These are phyloP conservation scores for Logfia minima DNA, from an alignment of 129 eudicot genomes.

Conservation along the genomic window DNA sequence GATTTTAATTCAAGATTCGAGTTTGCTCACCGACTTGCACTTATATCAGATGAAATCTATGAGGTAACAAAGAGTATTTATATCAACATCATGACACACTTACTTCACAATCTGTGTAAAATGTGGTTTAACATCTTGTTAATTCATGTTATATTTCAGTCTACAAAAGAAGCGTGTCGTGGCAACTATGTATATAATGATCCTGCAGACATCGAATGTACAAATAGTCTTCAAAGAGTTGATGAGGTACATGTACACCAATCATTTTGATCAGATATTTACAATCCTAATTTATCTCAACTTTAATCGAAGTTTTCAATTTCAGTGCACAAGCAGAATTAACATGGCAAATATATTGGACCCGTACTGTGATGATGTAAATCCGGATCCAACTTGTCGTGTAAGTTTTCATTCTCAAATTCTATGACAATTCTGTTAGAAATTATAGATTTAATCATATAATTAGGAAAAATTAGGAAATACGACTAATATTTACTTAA, in stretches of 20 bases:
- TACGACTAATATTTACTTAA: neutral
- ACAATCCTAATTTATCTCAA: neutral
- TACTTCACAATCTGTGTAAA: neutral
- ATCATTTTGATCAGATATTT: neutral
- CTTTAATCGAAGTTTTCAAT: neutral
- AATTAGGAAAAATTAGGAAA: neutral
- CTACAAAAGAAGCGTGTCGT: constrained; percentile 27
- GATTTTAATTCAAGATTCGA: constrained; percentile 39
- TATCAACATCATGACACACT: neutral
- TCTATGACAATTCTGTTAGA: neutral
- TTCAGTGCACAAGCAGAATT: constrained; percentile 32
- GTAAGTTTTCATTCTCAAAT: constrained; percentile 17
- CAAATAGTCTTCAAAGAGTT: constrained; percentile 28
- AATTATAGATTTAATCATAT: neutral
- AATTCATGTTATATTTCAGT: constrained; percentile 17
- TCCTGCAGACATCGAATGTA: constrained; percentile 14
- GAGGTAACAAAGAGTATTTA: constrained; percentile 19
- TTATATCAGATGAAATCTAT: constrained; percentile 41
- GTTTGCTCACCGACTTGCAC: constrained; percentile 40
- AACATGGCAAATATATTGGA: constrained; percentile 29
- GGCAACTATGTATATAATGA: constrained; percentile 37
- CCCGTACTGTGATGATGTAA: constrained; percentile 22
- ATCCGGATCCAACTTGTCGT: constrained; percentile 32
- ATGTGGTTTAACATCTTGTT: neutral
- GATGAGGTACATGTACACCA: constrained; percentile 30